Percentiles rank a stretch among this genome's conserved stretches.
Evolutionary conservation across 2,329 filamentous ascomycete genomes (phyloP).

Genomic region (Madurella mycetomatis): DNA sequence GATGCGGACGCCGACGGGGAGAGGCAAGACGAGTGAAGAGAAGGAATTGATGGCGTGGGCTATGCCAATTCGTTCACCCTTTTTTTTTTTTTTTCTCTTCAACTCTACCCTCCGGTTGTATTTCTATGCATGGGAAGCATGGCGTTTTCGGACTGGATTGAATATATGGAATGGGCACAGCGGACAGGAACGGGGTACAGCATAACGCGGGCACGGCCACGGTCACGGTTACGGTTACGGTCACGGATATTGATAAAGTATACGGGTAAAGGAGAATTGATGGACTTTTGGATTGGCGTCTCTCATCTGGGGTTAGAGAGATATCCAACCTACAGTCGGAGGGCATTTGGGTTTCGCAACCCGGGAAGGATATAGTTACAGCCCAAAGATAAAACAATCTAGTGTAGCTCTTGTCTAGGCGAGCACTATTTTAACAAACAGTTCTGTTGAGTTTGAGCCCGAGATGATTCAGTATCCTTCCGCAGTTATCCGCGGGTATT

Average conservation of each 20-base stretch:
- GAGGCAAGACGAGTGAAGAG: conserved; percentile 1
- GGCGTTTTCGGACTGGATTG: conserved; percentile 1
- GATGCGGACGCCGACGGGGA: conserved; percentile 8
- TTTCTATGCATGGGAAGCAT: neutral
- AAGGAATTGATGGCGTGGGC: conserved; percentile 9
- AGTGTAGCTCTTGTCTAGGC: too few species aligned
- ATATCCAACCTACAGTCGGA: neutral
- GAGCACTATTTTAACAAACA: too few species aligned
- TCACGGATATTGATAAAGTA: neutral
- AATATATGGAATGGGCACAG: neutral
- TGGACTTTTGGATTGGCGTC: neutral
- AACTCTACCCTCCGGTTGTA: neutral
- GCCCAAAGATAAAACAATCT: too few species aligned
- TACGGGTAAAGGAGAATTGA: neutral
- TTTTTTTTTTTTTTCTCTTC: conserved; percentile 1
- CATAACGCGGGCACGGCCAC: neutral
- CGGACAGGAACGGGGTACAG: neutral
- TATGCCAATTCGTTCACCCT: neutral
- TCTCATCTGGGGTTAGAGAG: neutral
- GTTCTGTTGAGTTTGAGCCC: too few species aligned
- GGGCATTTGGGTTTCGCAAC: conserved; percentile 7
- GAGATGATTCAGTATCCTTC: too few species aligned
- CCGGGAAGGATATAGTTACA: neutral
- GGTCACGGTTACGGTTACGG: too few species aligned
- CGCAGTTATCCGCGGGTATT: too few species aligned